Conservation (phyloP, 768 basidiomycete genomes). For the Agaricus blazei region DNA sequence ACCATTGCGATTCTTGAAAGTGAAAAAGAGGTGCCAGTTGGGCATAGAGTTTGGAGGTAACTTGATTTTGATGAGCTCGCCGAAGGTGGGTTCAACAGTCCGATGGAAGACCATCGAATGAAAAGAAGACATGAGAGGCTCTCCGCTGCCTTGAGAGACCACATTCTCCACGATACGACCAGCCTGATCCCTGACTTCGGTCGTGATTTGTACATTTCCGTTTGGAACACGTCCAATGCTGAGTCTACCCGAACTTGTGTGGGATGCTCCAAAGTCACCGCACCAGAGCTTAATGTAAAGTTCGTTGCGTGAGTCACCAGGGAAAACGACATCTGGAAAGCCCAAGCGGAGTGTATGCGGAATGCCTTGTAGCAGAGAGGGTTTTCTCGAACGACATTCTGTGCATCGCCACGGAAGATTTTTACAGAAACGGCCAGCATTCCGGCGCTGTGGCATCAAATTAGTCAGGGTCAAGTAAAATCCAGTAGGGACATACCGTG, state of each 20-base stretch:
- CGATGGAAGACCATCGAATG: slow-evolving; percentile 89
- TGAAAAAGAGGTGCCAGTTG: slow-evolving; percentile 91
- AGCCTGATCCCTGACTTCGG: slow-evolving; percentile 78
- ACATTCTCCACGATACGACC: slow-evolving; percentile 66
- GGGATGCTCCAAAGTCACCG: slow-evolving; percentile 71
- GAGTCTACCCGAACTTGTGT: slow-evolving; percentile 42
- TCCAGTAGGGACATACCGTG: slow-evolving; percentile 47
- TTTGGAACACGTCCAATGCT: slow-evolving; percentile 54
- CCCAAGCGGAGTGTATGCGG: slow-evolving; percentile 84
- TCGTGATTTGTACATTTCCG: slow-evolving; percentile 81
- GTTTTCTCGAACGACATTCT: slow-evolving; percentile 76
- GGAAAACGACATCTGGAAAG: slow-evolving; percentile 95
- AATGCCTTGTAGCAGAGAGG: slow-evolving; percentile 72
- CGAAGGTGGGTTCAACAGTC: slow-evolving; percentile 86
- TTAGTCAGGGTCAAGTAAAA: neutral
- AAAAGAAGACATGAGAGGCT: slow-evolving; percentile 74
- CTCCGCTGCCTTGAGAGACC: slow-evolving; percentile 82
- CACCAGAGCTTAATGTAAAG: slow-evolving; percentile 96
- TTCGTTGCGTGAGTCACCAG: slow-evolving; percentile 89
- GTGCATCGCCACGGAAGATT: slow-evolving; percentile 78
- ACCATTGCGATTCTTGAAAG: slow-evolving; percentile 73
- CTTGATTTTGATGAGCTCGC: slow-evolving; percentile 87
- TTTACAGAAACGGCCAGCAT: slow-evolving; percentile 80
- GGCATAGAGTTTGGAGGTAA: slow-evolving; percentile 64
- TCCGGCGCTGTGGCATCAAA: slow-evolving; percentile 59